Evolutionary conservation across 495 filamentous ascomycete species (phyloP).

Genomic region (Neurospora sp.): DNA sequence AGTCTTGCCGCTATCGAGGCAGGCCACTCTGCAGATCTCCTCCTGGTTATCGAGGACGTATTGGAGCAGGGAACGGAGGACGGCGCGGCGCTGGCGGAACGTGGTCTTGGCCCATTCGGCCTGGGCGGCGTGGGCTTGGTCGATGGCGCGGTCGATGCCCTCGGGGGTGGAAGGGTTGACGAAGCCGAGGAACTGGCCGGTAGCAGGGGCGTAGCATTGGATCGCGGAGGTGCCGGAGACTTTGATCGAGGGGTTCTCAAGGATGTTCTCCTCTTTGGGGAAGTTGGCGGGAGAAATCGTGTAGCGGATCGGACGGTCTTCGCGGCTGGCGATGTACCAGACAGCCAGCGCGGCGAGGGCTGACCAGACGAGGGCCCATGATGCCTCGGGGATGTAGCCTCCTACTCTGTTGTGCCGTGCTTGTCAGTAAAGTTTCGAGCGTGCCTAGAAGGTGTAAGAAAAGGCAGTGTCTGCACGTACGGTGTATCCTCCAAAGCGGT

Average conservation of each 20-base stretch:
- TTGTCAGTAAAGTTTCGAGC: not conserved
- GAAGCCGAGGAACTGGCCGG: slow-evolving; percentile 69
- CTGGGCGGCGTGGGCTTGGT: slow-evolving; percentile 66
- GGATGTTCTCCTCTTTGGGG: slow-evolving; percentile 44
- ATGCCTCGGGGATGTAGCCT: slow-evolving; percentile 2
- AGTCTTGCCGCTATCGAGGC: slow-evolving; percentile 95
- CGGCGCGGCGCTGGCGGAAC: slow-evolving; percentile 65
- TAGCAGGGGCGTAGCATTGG: slow-evolving; percentile 86
- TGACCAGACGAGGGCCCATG: slow-evolving; percentile 14
- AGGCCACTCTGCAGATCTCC: slow-evolving; percentile 72
- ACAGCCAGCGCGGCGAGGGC: slow-evolving; percentile 19
- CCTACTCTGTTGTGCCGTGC: slow-evolving; percentile 4
- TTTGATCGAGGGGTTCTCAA: slow-evolving; percentile 51
- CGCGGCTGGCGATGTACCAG: slow-evolving; percentile 17
- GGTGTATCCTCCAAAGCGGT: slow-evolving; percentile 4
- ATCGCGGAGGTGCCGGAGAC: slow-evolving; percentile 49
- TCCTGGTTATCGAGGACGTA: slow-evolving; percentile 85
- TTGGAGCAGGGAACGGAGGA: slow-evolving; percentile 74
- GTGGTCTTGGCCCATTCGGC: slow-evolving; percentile 69
- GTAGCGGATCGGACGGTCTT: slow-evolving; percentile 30
- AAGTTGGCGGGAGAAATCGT: slow-evolving; percentile 27
- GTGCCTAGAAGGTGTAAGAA: not conserved
- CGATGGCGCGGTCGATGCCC: slow-evolving; percentile 73
- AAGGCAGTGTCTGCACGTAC: not conserved
- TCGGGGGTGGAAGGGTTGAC: slow-evolving; percentile 69